Percentiles rank a stretch among this genome's conserved stretches.
Evolutionary conservation across 2,329 filamentous ascomycete species (phyloP).

Genomic region (Huntiella bhutanensis): DNA sequence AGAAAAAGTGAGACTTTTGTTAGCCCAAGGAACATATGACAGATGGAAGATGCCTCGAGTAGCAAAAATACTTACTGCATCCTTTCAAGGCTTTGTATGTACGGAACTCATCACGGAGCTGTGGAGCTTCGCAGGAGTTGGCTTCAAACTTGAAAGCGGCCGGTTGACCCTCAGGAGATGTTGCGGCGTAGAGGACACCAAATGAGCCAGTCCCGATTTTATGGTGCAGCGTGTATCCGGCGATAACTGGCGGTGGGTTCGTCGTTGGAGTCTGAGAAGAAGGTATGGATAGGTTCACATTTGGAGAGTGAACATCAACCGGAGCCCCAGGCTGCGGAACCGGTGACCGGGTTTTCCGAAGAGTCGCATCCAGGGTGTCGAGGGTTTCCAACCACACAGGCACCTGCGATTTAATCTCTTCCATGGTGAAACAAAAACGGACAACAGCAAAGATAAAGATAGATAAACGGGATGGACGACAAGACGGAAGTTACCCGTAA

Average conservation of each 20-base stretch:
- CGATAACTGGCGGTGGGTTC: background rate
- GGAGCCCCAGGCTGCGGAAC: background rate
- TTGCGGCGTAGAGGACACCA: slow-evolving; percentile 9
- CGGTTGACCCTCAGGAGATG: background rate
- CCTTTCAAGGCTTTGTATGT: slow-evolving; percentile 7
- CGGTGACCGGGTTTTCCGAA: background rate
- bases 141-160: slow-evolving; percentile 10
- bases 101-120: slow-evolving; percentile 9
- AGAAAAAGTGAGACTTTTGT: background rate
- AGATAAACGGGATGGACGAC: background rate
- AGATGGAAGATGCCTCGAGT: background rate
- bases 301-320: background rate
- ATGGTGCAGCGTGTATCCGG: background rate
- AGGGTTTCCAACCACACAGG: slow-evolving; percentile 6
- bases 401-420: background rate
- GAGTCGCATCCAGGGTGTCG: slow-evolving; percentile 1
- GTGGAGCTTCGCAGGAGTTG: slow-evolving; percentile 7
- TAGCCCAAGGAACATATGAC: background rate
- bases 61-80: slow-evolving; percentile 3
- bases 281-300: background rate
- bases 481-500: background rate
- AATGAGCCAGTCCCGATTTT: slow-evolving; percentile 10
- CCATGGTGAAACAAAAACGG: slow-evolving; percentile 1
- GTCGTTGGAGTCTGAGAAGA: background rate
- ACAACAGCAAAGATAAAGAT: background rate